Base-by-base conservation (phyloP, 2,329 filamentous ascomycete genomes). In the Exophiala calicioides region DNA sequence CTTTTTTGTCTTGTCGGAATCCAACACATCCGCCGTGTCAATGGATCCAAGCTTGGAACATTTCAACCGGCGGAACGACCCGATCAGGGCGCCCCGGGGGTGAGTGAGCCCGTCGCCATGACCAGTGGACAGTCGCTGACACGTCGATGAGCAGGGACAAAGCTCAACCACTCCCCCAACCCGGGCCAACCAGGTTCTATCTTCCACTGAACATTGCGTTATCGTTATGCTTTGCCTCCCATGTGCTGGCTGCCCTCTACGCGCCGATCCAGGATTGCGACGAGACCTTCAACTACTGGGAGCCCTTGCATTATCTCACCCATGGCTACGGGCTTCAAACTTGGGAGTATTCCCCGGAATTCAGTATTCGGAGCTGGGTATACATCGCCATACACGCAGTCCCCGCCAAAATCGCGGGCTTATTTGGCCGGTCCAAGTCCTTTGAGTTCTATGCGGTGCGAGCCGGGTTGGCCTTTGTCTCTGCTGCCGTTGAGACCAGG, bases 281-380 rank as follows among this genome's bases (percentile, higher is more conserved):
- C 61, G 93, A 98, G 73, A 91, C 91, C 8, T 98, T 95, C 78
- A 98, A 98, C 67, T 98, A 95, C 74, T 98, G 91, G 90, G 93
- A 98, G 62, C 91, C 93, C 0, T 83, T 90, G 0, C 93, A 98
- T 68, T 98, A 96, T 68, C 79, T 98, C 20, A 86, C 83, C 49
- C 90, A 96, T 73, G 88, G 88, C 60, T 91, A 95, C 63, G 93
- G 91, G 29, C 76, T 96, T 39, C 90, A 98, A 72, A 98, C 93
- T 1, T 98, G 93, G 93, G 93, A 98, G 68, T 98, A 97, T 70
- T 95, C 91, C 1, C 93, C 93, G 4, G 85, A 91, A 47, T 97
- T 87, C 69, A 88, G 90, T 39, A 96, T 98, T 59, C 84, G 93
- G 54, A 96, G 90, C 71, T 98, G 93, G 93, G 76, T 90, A 16